Evolutionary conservation across 345 rosid species (phyloP), one percentile per base, ranked within the genome.

Genomic region (Camelina hispida): DNA sequence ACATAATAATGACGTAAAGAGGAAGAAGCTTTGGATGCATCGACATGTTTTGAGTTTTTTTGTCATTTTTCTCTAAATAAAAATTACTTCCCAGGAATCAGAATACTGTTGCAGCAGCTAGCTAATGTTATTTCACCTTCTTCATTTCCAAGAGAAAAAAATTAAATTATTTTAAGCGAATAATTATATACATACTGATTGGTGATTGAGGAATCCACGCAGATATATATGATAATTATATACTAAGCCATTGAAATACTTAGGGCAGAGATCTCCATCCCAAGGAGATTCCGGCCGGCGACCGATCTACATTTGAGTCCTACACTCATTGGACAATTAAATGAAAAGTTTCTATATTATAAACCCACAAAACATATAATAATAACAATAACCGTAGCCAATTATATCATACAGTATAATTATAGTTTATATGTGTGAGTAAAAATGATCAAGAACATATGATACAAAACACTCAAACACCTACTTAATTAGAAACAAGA

Each of bases 1-100:
- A 44, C 7, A 69, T 17, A 32, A 53, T 46, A 7, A 34, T 7
- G 64, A 54, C 64, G 61, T 40, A 15, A 15, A 62, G 9, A 47
- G 59, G 52, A 46, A 28, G 74, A 83, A 77, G 79, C 85, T 82
- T 88, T 78, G 87, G 84, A 83, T 81, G 74, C 78, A 82, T 84
- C 80, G 83, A 83, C 80, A 73, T 73, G 77, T 71, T 72, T 61
- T 68, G 57, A 44, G 42, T 74, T 73, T 63, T 71, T 80, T 25
- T 25, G 4, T 3, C 42, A 66, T 71, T 65, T 40, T 81, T 78
- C 32, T 79, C 66, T 65, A 70, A 78, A 48, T 48, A 46, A 64
- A 65, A 78, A 74, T 70, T 65, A 77, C 48, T 48, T 57, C 71
- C 15, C 61, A 77, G 15, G 66, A 57, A 65, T 70, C 76, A 71